Conservation (phyloP, 2,329 filamentous ascomycete genomes). For the Colletotrichum filicis region DNA sequence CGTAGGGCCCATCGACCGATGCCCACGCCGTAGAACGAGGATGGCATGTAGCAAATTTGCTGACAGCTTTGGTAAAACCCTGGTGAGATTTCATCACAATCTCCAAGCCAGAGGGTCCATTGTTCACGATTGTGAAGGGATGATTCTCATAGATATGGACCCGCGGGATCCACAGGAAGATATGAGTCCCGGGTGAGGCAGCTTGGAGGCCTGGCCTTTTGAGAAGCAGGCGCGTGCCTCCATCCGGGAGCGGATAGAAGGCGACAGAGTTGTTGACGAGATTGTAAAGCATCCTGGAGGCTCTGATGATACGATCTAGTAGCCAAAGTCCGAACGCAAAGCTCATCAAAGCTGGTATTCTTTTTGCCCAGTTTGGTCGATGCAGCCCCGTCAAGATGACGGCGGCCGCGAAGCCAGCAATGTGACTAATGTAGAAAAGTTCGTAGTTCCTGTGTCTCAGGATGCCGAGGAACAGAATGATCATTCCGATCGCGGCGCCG, state of each 20-base stretch:
- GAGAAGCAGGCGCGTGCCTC: constrained; percentile 57
- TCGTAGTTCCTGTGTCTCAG: constrained; percentile 56
- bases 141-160: constrained; percentile 64
- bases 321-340: constrained; percentile 54
- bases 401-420: constrained; percentile 52
- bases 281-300: constrained; percentile 41
- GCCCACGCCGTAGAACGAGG: constrained; percentile 53
- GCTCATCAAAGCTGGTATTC: constrained; percentile 50
- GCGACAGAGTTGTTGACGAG: constrained; percentile 52
- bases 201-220: constrained; percentile 51
- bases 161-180: constrained; percentile 65
- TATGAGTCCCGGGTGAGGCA: constrained; percentile 48
- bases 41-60: constrained; percentile 52
- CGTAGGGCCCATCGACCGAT: constrained; percentile 65
- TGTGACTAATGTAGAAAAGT: constrained; percentile 57
- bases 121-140: constrained; percentile 64
- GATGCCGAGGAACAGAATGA: constrained; percentile 47
- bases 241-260: constrained; percentile 54
- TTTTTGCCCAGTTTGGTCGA: constrained; percentile 51
- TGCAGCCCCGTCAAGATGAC: constrained; percentile 56
- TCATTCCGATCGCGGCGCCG: constrained; percentile 48
- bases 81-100: constrained; percentile 61
- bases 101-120: constrained; percentile 52
- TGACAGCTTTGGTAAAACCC: constrained; percentile 63
- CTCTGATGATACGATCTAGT: constrained; percentile 55